Conservation (phyloP, 352 stramenopile species). For the Phytophthora agathidicida region DNA sequence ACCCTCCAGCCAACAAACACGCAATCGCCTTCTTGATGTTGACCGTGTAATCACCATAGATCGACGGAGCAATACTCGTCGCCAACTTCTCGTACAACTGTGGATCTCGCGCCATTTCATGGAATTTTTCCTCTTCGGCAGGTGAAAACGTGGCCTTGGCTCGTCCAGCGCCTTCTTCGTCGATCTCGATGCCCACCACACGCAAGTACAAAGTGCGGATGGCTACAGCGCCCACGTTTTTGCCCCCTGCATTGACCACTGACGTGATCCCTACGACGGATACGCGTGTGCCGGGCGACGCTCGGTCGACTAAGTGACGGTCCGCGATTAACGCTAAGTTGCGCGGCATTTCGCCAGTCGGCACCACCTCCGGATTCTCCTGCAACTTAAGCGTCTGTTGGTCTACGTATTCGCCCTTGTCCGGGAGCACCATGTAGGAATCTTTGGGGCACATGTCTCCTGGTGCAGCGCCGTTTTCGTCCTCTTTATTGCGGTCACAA, state of each 20-base stretch:
- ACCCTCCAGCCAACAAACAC: slow-evolving; percentile 95
- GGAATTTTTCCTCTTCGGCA: slow-evolving; percentile 98
- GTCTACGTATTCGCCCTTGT: slow-evolving; percentile 96
- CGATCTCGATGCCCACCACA: slow-evolving; percentile 96
- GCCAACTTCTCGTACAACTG: slow-evolving; percentile 95
- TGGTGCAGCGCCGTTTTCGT: slow-evolving; percentile 34
- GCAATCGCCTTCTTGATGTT: slow-evolving; percentile 98
- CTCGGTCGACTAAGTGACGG: slow-evolving; percentile 95
- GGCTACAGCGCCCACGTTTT: slow-evolving; percentile 82
- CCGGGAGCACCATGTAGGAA: slow-evolving; percentile 95
- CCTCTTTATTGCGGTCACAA: slow-evolving; percentile 79
- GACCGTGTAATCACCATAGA: slow-evolving; percentile 96
- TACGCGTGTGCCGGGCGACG: slow-evolving; percentile 96
- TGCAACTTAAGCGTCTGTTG: slow-evolving; percentile 99
- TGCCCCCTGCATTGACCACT: slow-evolving; percentile 87
- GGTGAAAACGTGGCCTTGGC: slow-evolving; percentile 94
- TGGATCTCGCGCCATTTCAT: slow-evolving; percentile 87
- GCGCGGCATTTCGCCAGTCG: slow-evolving; percentile 98
- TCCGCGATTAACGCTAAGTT: slow-evolving; percentile 96
- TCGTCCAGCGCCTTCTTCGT: slow-evolving; percentile 92
- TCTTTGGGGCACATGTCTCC: slow-evolving; percentile 81
- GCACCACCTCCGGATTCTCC: slow-evolving; percentile 96
- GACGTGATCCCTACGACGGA: slow-evolving; percentile 96
- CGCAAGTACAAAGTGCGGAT: slow-evolving; percentile 95
- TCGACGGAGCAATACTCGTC: slow-evolving; percentile 92